Base-by-base conservation (phyloP, 192 early-diverging fungal genomes). In the Mortierella alpina region DNA sequence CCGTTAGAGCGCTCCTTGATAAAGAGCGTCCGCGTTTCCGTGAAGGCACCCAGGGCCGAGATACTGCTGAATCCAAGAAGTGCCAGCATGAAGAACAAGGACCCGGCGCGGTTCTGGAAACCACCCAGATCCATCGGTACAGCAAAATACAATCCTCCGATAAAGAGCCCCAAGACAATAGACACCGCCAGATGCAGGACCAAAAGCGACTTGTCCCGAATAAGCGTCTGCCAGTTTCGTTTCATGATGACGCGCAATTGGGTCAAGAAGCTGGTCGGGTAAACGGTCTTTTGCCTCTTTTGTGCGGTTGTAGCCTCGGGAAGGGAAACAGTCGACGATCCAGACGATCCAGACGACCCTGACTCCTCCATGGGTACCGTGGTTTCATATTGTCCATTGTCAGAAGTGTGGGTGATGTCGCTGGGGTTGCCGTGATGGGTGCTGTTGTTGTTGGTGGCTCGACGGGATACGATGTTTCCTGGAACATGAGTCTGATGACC, bases 91-190 rank as follows among this genome's bases (percentile, higher is more conserved):
- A 93, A 93, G 64, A 93, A 92, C 64, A 93, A 84, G 44, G 89
- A 74, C 6, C 92, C 92, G 85, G 92, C 86, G 7, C 92, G 82
- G 72, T 93, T 93, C 68, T 93, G 92, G 83, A 93, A 93, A 44
- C 91, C 92, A 10, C 88, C 83, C 45, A 93, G 81, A 57, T 88
- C 88, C 59, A 87, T 81, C 9, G 89, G 84, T 31, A 92, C 82
- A 7, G 90, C 82, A 77, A 83, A 93, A 55, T 88, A 92, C 45
- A 92, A 75, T 3, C 89, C 64, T 2, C 92, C 91, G 48, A 87
- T 88, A 49, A 86, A 64, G 5, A 91, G 70, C 1, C 93, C 95
- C 39, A 94, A 74, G 7, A 90, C 68, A 14, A 96, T 85, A 42
- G 88, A 85, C 61, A 94, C 88, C 13, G 85, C 73, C 70, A 93